These are phyloP conservation scores for Sesbania bispinosa DNA, from an alignment of 306 rosid species.

Conservation along the genomic window DNA sequence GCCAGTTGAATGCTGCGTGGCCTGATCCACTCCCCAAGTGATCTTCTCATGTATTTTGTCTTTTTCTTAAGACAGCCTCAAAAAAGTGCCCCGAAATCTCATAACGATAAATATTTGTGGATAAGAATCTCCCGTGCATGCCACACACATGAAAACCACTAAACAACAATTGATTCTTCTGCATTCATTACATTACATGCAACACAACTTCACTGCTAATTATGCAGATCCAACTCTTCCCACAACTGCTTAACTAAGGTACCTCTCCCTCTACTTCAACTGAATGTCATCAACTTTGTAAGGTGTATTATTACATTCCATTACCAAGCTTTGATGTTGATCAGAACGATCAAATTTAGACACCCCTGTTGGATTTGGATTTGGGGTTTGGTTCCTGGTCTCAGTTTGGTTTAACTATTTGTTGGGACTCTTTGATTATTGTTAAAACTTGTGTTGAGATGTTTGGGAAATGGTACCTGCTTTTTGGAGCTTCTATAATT, in stretches of 20 bases:
- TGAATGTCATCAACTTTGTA: neutral
- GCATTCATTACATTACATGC: conserved; percentile 20
- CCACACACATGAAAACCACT: conserved; percentile 55
- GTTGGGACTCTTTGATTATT: too few relatives aligned
- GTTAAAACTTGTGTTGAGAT: neutral
- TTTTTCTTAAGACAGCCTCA: conserved; percentile 35
- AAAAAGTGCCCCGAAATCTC: conserved; percentile 44
- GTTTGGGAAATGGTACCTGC: neutral
- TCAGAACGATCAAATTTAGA: neutral
- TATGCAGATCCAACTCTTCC: conserved; percentile 27
- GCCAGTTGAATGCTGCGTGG: conserved; percentile 43
- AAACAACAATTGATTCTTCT: conserved; percentile 13
- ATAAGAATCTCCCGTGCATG: conserved; percentile 62
- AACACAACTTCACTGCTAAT: conserved; percentile 28
- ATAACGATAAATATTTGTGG: conserved; percentile 64
- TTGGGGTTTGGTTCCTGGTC: neutral
- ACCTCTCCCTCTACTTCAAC: neutral
- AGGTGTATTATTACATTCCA: neutral
- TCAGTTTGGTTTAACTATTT: neutral
- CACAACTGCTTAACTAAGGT: conserved; percentile 10
- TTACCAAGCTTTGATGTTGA: neutral
- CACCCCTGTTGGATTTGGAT: neutral
- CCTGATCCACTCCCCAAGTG: conserved; percentile 18
- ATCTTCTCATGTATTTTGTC: conserved; percentile 26
- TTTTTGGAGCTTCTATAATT: neutral